These are phyloP conservation scores for Daedaleopsis nitida DNA, from an alignment of 768 basidiomycete species.

Conservation along the genomic window DNA sequence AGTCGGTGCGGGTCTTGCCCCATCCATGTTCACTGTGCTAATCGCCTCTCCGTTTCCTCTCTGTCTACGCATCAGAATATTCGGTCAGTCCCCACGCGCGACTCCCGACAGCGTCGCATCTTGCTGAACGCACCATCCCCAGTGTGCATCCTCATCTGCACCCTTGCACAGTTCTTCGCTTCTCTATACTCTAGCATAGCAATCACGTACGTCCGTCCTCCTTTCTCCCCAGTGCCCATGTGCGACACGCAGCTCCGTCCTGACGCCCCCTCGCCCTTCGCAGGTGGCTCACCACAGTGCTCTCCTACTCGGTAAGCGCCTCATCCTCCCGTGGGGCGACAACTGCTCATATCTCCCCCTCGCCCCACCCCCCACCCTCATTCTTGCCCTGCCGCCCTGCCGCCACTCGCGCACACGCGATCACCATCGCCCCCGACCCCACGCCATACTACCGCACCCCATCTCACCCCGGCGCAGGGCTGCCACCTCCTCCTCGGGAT, in stretches of 20 bases:
- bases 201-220: slow-evolving; percentile 11
- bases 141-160: slow-evolving; percentile 16
- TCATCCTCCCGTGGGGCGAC: background rate
- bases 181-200: background rate
- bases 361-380: too few relatives aligned
- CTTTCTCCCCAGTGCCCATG: too few relatives aligned
- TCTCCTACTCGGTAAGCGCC: slow-evolving; percentile 22
- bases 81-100: background rate
- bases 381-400: too few relatives aligned
- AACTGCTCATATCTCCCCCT: too few relatives aligned
- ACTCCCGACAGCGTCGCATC: background rate
- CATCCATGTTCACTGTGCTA: background rate
- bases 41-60: background rate
- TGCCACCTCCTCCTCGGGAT: slow-evolving; percentile 24
- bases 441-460: background rate
- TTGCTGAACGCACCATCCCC: too few relatives aligned
- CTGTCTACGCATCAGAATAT: slow-evolving; percentile 2
- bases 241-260: background rate
- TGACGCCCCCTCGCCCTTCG: background rate
- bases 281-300: slow-evolving; percentile 24
- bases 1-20: background rate
- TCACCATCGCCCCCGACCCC: too few relatives aligned
- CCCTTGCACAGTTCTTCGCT: background rate
- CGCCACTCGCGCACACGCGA: too few relatives aligned
- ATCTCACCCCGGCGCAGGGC: slow-evolving; percentile 11